Evolutionary conservation across 495 filamentous ascomycete species (phyloP).

Genomic region (Acidiella bohemica): DNA sequence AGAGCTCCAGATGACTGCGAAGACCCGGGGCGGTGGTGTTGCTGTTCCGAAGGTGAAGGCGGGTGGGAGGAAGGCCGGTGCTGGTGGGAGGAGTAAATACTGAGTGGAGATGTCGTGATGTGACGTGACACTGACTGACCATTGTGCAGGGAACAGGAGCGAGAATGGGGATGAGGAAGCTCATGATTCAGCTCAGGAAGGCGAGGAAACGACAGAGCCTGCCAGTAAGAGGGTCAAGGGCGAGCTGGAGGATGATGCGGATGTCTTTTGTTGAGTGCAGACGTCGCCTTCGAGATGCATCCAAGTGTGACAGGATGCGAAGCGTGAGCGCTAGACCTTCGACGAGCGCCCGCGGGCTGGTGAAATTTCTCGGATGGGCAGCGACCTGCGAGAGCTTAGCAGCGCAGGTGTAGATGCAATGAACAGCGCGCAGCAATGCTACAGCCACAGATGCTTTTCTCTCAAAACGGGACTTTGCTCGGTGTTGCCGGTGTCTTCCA

Average conservation of each 20-base stretch:
- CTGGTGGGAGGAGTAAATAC: not conserved
- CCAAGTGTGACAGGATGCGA: not conserved
- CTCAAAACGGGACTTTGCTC: too few species aligned
- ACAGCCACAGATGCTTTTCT: too few species aligned
- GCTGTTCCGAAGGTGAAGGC: not conserved
- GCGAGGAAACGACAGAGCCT: not conserved
- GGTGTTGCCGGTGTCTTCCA: too few species aligned
- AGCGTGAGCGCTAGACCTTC: not conserved
- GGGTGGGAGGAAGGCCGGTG: not conserved
- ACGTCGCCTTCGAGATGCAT: not conserved
- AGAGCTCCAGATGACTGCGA: not conserved
- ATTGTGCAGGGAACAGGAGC: not conserved
- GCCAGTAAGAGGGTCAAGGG: slow-evolving; percentile 5
- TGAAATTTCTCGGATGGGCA: too few species aligned
- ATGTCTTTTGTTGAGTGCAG: not conserved
- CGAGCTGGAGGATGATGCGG: not conserved
- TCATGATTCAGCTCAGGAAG: not conserved
- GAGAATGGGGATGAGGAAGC: not conserved
- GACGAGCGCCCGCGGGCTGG: too few species aligned
- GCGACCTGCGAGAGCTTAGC: too few species aligned
- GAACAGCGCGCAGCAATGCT: too few species aligned
- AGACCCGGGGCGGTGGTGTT: not conserved
- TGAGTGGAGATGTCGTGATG: not conserved
- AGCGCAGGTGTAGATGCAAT: too few species aligned
- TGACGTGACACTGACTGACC: too few species aligned